Conservation (phyloP, 2,329 filamentous ascomycete species). For the Paecilomyces sp. region DNA sequence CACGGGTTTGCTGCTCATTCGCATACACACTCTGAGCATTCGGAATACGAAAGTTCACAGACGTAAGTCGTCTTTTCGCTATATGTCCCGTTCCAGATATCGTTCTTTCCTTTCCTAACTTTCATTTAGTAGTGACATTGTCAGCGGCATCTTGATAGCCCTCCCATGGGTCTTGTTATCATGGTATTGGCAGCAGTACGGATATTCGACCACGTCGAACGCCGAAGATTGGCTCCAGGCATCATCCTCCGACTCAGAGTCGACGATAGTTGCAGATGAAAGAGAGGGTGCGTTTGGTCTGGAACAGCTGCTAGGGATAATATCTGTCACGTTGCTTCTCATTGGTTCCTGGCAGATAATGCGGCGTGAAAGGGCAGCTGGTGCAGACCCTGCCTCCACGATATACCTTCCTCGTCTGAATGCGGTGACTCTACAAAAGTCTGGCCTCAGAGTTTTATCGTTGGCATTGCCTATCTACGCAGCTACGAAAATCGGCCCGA, state of each 20-base stretch:
- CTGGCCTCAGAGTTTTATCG: conserved; percentile 29
- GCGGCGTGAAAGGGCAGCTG: conserved; percentile 8
- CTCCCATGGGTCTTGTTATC: conserved; percentile 30
- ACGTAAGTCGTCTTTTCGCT: conserved; percentile 8
- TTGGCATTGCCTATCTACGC: conserved; percentile 51
- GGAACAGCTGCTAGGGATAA: conserved; percentile 8
- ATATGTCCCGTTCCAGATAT: neutral
- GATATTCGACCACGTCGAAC: conserved; percentile 6
- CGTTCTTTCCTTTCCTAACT: conserved; percentile 13
- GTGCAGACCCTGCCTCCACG: conserved; percentile 1
- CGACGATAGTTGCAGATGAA: neutral
- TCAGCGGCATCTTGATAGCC: conserved; percentile 41
- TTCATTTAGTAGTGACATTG: conserved; percentile 35
- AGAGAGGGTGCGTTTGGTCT: neutral
- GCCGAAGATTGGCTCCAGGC: conserved; percentile 1
- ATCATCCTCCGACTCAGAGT: conserved; percentile 5
- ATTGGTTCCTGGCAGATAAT: conserved; percentile 21
- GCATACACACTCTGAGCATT: neutral
- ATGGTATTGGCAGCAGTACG: conserved; percentile 25
- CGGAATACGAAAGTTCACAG: neutral
- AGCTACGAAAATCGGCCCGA: conserved; percentile 47
- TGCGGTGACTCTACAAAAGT: conserved; percentile 8
- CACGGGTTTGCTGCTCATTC: neutral
- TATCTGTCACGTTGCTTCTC: conserved; percentile 23
- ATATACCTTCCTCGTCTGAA: conserved; percentile 4